Percentiles rank a stretch among this genome's conserved stretches.
phyloP scores from a whole-genome alignment of 1,284 basidiomycete species.

The Schizophyllum amplum region DNA sequence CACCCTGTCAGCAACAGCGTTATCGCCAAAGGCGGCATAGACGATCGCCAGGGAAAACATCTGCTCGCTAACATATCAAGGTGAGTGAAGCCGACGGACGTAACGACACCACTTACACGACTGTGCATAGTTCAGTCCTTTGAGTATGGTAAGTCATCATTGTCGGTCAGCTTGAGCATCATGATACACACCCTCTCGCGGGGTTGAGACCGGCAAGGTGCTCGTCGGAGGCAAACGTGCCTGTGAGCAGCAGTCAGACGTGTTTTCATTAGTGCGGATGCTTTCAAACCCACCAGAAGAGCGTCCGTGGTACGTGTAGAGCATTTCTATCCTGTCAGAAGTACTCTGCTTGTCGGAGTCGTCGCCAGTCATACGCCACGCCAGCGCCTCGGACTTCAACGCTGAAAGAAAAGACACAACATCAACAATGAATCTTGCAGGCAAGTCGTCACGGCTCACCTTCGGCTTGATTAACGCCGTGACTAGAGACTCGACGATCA shows the following conservation, averaged over 20 bases:
- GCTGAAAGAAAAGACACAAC: constrained; percentile 16
- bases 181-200: constrained; percentile 24
- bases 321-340: constrained; percentile 27
- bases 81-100: not conserved
- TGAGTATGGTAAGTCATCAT: not conserved
- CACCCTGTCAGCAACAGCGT: constrained; percentile 27
- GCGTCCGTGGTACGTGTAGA: constrained; percentile 29
- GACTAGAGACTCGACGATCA: constrained; percentile 17
- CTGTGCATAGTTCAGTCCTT: constrained; percentile 29
- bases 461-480: constrained; percentile 33
- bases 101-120: constrained; percentile 22
- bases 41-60: constrained; percentile 31
- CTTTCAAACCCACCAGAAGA: constrained; percentile 20
- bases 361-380: constrained; percentile 31
- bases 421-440: not conserved
- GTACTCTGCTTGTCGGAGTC: constrained; percentile 27
- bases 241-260: constrained; percentile 8
- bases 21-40: constrained; percentile 31
- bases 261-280: not conserved
- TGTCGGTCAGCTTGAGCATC: not conserved
- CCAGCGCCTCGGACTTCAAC: constrained; percentile 31
- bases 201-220: constrained; percentile 30
- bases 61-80: constrained; percentile 22
- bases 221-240: constrained; percentile 31
- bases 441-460: constrained; percentile 14